These are phyloP conservation scores for Epichloe aotearoae DNA, from an alignment of 2,329 filamentous ascomycete genomes.

Conservation along the genomic window DNA sequence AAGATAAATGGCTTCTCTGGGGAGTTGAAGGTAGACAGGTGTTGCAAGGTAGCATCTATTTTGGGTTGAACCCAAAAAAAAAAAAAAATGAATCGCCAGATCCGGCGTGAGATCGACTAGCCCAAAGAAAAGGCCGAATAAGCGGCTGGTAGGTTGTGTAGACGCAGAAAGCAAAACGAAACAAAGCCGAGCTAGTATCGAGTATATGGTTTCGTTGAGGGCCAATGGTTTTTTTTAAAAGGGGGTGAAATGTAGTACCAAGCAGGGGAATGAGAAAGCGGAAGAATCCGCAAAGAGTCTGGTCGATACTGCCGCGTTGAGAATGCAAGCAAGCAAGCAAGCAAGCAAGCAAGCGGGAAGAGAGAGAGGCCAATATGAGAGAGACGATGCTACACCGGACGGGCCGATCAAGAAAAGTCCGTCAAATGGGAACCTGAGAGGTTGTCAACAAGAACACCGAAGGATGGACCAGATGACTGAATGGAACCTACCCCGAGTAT, in stretches of 20 bases:
- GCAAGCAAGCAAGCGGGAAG: background rate
- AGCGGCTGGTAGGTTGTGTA: background rate
- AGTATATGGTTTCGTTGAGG: background rate
- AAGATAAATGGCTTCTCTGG: background rate
- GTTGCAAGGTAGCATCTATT: background rate
- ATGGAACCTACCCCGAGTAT: background rate
- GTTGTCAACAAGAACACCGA: background rate
- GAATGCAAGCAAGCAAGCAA: background rate
- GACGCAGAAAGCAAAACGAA: background rate
- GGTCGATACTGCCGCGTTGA: background rate
- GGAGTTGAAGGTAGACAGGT: background rate
- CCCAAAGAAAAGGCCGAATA: background rate
- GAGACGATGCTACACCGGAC: too few relatives aligned
- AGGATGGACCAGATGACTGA: background rate
- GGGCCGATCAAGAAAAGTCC: background rate
- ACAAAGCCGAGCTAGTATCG: background rate
- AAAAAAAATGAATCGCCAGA: background rate
- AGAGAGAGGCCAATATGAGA: too few relatives aligned
- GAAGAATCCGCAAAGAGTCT: too few relatives aligned
- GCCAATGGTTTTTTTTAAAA: background rate
- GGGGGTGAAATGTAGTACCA: too few relatives aligned
- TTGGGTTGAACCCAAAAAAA: background rate
- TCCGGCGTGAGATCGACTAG: background rate
- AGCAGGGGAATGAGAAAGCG: too few relatives aligned
- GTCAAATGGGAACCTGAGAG: conserved; percentile 1